Evolutionary conservation across 805 yeast species (phyloP), one percentile per base, ranked within the genome.

Genomic region (Metschnikowia lochheadii): DNA sequence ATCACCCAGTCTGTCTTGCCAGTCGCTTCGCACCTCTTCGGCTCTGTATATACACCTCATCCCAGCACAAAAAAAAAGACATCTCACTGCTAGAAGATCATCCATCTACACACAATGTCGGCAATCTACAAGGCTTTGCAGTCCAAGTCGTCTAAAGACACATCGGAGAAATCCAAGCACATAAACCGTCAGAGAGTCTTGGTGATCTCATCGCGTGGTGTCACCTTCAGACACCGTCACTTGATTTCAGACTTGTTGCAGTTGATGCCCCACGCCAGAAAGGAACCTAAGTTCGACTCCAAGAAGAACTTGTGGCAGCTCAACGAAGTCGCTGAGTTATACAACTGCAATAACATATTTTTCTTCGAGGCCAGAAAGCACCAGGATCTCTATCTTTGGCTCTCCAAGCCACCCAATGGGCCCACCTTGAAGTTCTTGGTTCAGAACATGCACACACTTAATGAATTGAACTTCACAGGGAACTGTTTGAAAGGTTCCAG

Each of bases 321-420:
- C 53, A 94, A 94, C 64, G 99, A 94, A 73, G 87, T 91, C 54
- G 98, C 98, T 2, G 99, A 94, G 64, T 76, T 94, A 56, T 90
- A 92, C 80, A 94, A 94, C 77, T 94, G 99, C 79, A 94, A 94
- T 73, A 94, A 94, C 66, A 81, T 94, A 58, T 75, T 90, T 66
- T 94, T 87, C 67, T 94, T 94, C 67, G 99, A 94, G 71, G 89
- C 96, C 49, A 85, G 98, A 74, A 94, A 94, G 70, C 97, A 92
- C 71, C 87, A 84, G 69, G 99, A 94, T 72, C 81, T 94, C 63
- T 94, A 94, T 68, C 69, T 94, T 68, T 94, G 97, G 96, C 68
- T 94, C 56, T 82, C 97, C 33, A 92, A 94, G 70, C 94, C 98
- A 29, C 99, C 99, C 40, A 92, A 94, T 67, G 99, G 99, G 1